Evolutionary conservation across 768 basidiomycete species (phyloP).

Genomic region (Boletus rubroflammeus): DNA sequence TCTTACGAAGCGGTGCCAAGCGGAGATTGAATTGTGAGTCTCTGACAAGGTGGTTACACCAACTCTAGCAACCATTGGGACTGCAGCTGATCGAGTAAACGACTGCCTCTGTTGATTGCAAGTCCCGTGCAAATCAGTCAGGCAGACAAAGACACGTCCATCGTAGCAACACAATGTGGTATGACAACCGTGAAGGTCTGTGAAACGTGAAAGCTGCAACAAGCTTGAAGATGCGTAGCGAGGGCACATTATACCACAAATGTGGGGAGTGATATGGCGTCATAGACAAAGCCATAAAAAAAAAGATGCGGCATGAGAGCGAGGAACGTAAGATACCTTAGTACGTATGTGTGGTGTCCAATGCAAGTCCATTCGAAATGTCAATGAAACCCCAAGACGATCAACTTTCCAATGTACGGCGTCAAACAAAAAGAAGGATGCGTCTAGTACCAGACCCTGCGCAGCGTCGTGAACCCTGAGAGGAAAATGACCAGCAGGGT

Average conservation of each 20-base stretch:
- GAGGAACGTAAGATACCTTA: constrained; percentile 24
- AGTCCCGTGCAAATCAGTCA: not conserved
- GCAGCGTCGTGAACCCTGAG: constrained; percentile 34
- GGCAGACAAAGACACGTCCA: constrained; percentile 1
- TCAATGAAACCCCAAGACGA: constrained; percentile 19
- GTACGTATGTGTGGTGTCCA: constrained; percentile 29
- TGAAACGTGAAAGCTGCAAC: constrained; percentile 1
- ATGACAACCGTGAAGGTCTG: constrained; percentile 6
- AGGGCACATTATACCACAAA: constrained; percentile 24
- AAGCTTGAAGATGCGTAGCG: constrained; percentile 3
- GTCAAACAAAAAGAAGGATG: not conserved
- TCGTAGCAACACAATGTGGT: not conserved
- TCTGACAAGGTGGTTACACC: no score
- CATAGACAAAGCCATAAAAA: constrained; percentile 14
- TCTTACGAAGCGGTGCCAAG: no score
- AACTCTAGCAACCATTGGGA: no score
- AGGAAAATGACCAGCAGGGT: constrained; percentile 31
- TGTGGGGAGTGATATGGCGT: constrained; percentile 10
- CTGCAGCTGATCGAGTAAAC: not conserved
- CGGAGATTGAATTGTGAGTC: no score
- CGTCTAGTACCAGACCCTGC: constrained; percentile 28
- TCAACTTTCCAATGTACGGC: not conserved
- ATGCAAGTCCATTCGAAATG: constrained; percentile 28
- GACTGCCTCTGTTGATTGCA: constrained; percentile 6
- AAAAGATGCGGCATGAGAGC: constrained; percentile 18